Conservation (phyloP, 2,329 filamentous ascomycete species). For the Penicillium psychrosexuale region DNA sequence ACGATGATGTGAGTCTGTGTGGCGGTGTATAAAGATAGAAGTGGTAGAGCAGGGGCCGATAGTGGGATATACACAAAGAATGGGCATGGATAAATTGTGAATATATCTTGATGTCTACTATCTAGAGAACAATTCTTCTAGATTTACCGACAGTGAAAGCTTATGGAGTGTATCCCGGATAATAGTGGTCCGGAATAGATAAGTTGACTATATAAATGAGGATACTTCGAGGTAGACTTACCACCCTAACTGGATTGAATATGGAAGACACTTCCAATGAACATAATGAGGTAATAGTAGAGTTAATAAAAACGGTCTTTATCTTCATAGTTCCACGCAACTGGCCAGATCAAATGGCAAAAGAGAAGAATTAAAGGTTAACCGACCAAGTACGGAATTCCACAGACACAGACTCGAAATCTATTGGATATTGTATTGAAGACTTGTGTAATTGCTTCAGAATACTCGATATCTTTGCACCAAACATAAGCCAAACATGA, state of each 20-base stretch:
- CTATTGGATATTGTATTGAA: background rate
- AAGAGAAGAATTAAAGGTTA: background rate
- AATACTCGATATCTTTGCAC: background rate
- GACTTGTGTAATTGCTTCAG: background rate
- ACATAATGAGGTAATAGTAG: background rate
- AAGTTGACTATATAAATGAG: background rate
- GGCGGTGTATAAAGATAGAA: background rate
- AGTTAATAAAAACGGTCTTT: background rate
- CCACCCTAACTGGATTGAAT: background rate
- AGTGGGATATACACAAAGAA: background rate
- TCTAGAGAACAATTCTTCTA: background rate
- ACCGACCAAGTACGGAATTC: background rate
- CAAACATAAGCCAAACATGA: background rate
- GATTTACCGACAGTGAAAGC: no score
- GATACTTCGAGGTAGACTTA: background rate
- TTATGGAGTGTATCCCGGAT: no score
- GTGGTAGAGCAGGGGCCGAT: no score
- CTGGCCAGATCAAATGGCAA: background rate
- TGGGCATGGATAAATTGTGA: background rate
- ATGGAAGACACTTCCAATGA: background rate
- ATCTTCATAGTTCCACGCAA: background rate
- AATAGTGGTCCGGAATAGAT: no score
- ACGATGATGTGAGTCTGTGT: constrained; percentile 3
- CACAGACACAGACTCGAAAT: background rate
- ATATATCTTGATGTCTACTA: background rate